Conservation (phyloP, 495 filamentous ascomycete species). For the Penicillium bovifimosum region DNA sequence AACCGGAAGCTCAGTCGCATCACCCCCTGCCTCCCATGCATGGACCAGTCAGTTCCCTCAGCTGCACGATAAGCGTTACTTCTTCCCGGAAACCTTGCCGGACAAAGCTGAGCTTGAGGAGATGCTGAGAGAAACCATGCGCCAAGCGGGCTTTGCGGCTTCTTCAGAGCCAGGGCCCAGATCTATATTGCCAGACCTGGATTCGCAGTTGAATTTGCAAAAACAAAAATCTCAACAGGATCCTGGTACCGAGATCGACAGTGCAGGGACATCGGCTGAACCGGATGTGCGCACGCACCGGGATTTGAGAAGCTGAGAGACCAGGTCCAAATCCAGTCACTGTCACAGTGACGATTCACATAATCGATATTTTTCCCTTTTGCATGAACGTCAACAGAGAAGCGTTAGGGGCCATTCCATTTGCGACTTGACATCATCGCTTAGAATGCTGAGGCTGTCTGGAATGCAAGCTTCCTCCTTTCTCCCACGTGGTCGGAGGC, state of each 20-base stretch:
- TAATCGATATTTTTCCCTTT: neutral
- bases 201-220: neutral
- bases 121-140: conserved; percentile 7
- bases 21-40: neutral
- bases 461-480: neutral
- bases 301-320: neutral
- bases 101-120: conserved; percentile 14
- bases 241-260: conserved; percentile 17
- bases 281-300: neutral
- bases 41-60: conserved; percentile 1
- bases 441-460: neutral
- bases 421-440: neutral
- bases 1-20: neutral
- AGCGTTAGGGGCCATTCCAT: neutral
- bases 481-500: neutral
- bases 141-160: conserved; percentile 12
- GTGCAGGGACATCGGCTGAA: neutral
- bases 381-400: neutral
- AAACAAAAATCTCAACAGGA: conserved; percentile 9
- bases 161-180: neutral
- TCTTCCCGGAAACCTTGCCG: conserved; percentile 17
- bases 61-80: conserved; percentile 11
- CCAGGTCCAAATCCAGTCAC: neutral
- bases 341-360: neutral
- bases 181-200: neutral